Percentiles rank a stretch among this genome's conserved stretches.
Conservation (phyloP, 345 rosid genomes). For the Salix exigua region DNA sequence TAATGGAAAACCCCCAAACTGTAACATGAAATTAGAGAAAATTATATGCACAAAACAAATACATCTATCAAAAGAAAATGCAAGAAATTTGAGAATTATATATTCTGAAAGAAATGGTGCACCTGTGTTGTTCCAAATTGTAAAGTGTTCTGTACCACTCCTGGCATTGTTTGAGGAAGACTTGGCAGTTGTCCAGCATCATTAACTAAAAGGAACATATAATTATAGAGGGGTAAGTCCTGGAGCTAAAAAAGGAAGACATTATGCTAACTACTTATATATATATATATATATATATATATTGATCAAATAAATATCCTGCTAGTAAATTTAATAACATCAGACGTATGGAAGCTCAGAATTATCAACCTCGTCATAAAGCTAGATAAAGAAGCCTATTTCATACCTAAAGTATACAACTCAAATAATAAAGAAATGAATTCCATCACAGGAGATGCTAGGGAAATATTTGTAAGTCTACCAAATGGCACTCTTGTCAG, state of each 20-base stretch:
- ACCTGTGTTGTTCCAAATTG: constrained; percentile 40
- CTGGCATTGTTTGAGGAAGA: constrained; percentile 21
- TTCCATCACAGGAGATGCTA: not conserved
- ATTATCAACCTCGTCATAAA: constrained; percentile 5
- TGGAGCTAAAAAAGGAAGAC: not conserved
- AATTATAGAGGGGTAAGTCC: not conserved
- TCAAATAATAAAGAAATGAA: constrained; percentile 1
- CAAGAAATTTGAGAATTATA: not conserved
- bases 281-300: not conserved
- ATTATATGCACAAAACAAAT: not conserved
- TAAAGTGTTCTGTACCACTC: constrained; percentile 29
- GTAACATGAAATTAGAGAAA: constrained; percentile 7
- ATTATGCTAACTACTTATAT: not conserved
- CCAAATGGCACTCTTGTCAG: constrained; percentile 27
- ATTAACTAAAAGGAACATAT: constrained; percentile 8
- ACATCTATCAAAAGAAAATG: not conserved
- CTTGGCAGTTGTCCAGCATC: constrained; percentile 29
- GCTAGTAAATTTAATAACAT: not conserved
- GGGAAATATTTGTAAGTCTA: constrained; percentile 25
- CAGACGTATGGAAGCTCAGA: not conserved
- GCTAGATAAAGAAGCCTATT: constrained; percentile 4
- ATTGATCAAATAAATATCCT: not conserved
- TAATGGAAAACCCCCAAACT: constrained; percentile 34
- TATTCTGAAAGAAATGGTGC: not conserved
- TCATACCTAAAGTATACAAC: not conserved